Evolutionary conservation across 331 rosid species (phyloP), one percentile per base, ranked within the genome.

Genomic region (Quercus lobata): DNA sequence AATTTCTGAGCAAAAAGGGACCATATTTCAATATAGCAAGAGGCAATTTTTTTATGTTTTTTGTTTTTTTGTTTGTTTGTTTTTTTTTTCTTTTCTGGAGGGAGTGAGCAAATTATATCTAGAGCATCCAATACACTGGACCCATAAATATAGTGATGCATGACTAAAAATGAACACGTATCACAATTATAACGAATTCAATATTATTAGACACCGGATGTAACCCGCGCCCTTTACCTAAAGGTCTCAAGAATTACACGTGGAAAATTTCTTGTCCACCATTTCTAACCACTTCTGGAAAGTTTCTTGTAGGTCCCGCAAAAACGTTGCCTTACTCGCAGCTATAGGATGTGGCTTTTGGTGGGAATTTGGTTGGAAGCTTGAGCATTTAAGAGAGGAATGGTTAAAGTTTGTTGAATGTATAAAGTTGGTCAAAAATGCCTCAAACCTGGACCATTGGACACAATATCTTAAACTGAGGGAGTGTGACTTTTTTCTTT

Each of bases 281-380:
- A 15, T 57, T 27, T 49, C 69, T 30, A 52, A 69, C 83, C 30
- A 35, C 54, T 54, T 16, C 62, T 30, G 41, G 29, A 19, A 41
- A 0, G 0, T 29, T 69, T 74, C 81, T 16, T 76, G 63, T 70
- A 66, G 54, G 4, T 49, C 54, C 54, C 53, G 55, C 53, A 27
- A 54, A 35, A 25, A 18, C 14, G 17, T 32, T 30, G 25, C 54
- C 9, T 70, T 3, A 21, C 6, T 34, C 19, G 24, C 27, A 61
- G 17, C 54, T 49, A 4, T 17, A 21, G 49, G 65, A 3, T 11
- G 70, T 24, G 32, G 44, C 5, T 72, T 27, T 19, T 11, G 71
- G 79, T 57, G 24, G 89, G 80, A 79, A 35, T 79, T 82, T 76
- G 86, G 89, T 86, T 84, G 78, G 80, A 86, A 61, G 86, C n/a